Evolutionary conservation across 805 yeast species (phyloP), one percentile per base, ranked within the genome.

Genomic region (Teunomyces gatunensis): DNA sequence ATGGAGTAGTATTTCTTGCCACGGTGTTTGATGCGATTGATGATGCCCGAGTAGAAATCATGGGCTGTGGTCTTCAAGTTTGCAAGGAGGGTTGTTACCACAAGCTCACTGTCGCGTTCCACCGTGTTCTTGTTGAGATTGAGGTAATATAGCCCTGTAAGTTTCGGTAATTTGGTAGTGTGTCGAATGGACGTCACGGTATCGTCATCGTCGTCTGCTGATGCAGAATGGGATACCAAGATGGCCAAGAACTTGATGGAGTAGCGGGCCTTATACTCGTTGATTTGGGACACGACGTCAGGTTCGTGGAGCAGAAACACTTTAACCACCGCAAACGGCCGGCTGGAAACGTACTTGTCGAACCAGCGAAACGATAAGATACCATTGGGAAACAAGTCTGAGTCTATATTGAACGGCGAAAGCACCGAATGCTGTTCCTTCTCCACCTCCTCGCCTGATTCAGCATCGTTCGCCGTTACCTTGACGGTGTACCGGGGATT

Each of bases 401-500:
- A 70, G n/a, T 54, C 44, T 2, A 57, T 47, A 44, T 69, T 60
- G 54, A 73, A 71, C 1, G 77, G 78, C 0, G 77, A 71, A 4
- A 63, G 42, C 5, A 34, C 42, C n/a, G 71, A 64, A 47, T 70
- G 74, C 3, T 41, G 50, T 4, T 50, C 54, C 11, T 30, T 13
- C 5, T 32, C 13, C 35, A 28, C 21, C 39, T 15, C 44, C 47
- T 42, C 27, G 20, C 13, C 28, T 4, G 30, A 23, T 9, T 41
- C 49, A 5, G 29, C 25, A 6, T 20, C 41, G 12, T 15, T 20
- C 6, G 25, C 27, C 41, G 20, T 9, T 5, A 35, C 47, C 13
- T 55, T 52, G 28, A 72, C 56, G n/a, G 62, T 53, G 47, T 59
- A 72, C 51, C 63, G 69, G 20, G 58, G 52, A 34, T 54, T 64